These are phyloP conservation scores for Kernera saxatilis DNA, from an alignment of 345 rosid species.

Conservation along the genomic window DNA sequence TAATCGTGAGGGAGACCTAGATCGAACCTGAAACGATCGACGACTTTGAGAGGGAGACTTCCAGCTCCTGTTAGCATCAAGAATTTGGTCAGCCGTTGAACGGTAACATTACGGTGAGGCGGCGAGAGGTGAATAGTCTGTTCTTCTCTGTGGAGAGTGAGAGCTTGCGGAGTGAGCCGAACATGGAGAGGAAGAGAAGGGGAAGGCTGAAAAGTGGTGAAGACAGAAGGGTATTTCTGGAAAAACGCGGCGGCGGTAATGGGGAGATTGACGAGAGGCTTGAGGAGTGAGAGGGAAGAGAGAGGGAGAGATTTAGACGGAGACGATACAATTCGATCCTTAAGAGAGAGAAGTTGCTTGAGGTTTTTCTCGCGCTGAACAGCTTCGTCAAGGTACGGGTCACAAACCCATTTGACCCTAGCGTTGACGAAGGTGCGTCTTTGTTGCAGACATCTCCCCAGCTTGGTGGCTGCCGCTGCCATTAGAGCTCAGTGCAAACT, in stretches of 20 bases:
- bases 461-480: constrained; percentile 18
- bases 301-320: constrained; percentile 56
- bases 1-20: constrained; percentile 72
- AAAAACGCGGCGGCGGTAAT: constrained; percentile 38
- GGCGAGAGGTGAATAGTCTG: constrained; percentile 33
- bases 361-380: constrained; percentile 60
- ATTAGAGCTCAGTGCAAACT: constrained; percentile 7
- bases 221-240: constrained; percentile 45
- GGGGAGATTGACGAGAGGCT: constrained; percentile 45
- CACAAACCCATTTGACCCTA: constrained; percentile 70
- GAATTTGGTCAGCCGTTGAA: constrained; percentile 51
- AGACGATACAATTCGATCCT: constrained; percentile 54
- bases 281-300: constrained; percentile 56
- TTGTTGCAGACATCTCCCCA: constrained; percentile 32
- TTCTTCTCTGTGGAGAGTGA: constrained; percentile 55
- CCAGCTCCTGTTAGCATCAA: constrained; percentile 51
- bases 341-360: constrained; percentile 50
- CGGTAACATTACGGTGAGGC: constrained; percentile 28
- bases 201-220: constrained; percentile 59
- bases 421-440: constrained; percentile 55
- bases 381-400: constrained; percentile 49
- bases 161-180: constrained; percentile 51
- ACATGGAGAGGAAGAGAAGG: constrained; percentile 62
- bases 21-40: constrained; percentile 63
- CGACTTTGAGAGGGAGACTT: constrained; percentile 45